phyloP scores from a whole-genome alignment of 495 filamentous ascomycete species.

The Aspergillus olivimuriae region DNA sequence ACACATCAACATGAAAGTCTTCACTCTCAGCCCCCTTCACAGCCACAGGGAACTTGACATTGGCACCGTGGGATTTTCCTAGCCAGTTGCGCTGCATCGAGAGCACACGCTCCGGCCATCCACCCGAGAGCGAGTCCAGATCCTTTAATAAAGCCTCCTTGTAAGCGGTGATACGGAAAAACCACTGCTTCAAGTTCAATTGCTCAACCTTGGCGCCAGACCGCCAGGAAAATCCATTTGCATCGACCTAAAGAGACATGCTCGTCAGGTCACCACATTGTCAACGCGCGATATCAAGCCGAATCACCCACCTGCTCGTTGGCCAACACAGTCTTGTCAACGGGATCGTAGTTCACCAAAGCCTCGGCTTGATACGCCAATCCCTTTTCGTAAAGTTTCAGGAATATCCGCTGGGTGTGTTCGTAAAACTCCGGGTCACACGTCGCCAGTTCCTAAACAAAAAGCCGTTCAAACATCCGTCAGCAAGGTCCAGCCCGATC shows the following conservation, averaged over 20 bases:
- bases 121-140: constrained; percentile 55
- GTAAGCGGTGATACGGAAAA: constrained; percentile 76
- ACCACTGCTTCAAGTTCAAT: constrained; percentile 79
- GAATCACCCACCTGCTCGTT: constrained; percentile 63
- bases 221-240: constrained; percentile 78
- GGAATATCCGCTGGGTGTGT: constrained; percentile 81
- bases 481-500: neutral
- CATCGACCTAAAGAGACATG: constrained; percentile 51
- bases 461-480: neutral
- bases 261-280: constrained; percentile 4
- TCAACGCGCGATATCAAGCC: neutral
- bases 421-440: constrained; percentile 80
- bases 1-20: constrained; percentile 55
- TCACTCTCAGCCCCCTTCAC: constrained; percentile 23
- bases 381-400: constrained; percentile 62
- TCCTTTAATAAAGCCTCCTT: constrained; percentile 67
- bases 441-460: constrained; percentile 69
- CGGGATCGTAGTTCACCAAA: constrained; percentile 82
- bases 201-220: constrained; percentile 84
- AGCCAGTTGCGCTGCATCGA: constrained; percentile 88
- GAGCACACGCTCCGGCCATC: constrained; percentile 76
- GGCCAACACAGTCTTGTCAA: constrained; percentile 83
- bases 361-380: constrained; percentile 75
- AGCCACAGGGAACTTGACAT: constrained; percentile 59
- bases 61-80: constrained; percentile 67